These are phyloP conservation scores for Penicillium psychrosexuale DNA, from an alignment of 2,329 filamentous ascomycete species.

Conservation along the genomic window DNA sequence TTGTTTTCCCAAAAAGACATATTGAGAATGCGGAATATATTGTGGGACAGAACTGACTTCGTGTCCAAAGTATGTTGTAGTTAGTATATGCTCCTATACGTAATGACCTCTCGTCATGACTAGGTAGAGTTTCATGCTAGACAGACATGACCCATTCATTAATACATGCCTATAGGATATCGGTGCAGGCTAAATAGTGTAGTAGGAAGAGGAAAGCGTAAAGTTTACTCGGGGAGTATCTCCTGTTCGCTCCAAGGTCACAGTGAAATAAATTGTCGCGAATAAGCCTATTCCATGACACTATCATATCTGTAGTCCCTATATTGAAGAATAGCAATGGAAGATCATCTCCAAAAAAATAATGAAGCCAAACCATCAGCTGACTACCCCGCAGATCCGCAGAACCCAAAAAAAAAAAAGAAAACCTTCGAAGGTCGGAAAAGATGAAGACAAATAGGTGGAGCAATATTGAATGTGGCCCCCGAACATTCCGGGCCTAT, in stretches of 20 bases:
- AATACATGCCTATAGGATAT: slow-evolving; percentile 1
- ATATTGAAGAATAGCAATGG: neutral
- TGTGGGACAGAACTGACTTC: too few relatives aligned
- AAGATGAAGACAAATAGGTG: slow-evolving; percentile 10
- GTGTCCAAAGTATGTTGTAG: too few relatives aligned
- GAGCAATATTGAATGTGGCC: slow-evolving; percentile 3
- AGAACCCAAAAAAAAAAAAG: too few relatives aligned
- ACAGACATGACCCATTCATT: neutral
- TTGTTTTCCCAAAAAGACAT: too few relatives aligned
- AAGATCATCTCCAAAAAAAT: neutral
- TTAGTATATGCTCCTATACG: neutral
- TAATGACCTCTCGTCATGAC: neutral
- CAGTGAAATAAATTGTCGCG: neutral
- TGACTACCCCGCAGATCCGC: slow-evolving; percentile 25
- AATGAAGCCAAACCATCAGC: slow-evolving; percentile 13
- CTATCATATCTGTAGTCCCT: neutral
- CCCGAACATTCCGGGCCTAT: slow-evolving; percentile 1
- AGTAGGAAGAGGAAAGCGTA: slow-evolving; percentile 9
- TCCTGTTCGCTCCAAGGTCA: neutral
- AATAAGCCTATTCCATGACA: neutral
- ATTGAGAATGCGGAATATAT: too few relatives aligned
- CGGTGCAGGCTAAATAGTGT: slow-evolving; percentile 4
- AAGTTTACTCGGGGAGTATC: slow-evolving; percentile 24
- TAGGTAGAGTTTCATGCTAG: neutral
- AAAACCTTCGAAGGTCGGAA: neutral